Percentiles rank a stretch among this genome's conserved stretches.
These are phyloP conservation scores for Bruguiera hainesii DNA, from an alignment of 441 rosid genomes.

Conservation along the genomic window DNA sequence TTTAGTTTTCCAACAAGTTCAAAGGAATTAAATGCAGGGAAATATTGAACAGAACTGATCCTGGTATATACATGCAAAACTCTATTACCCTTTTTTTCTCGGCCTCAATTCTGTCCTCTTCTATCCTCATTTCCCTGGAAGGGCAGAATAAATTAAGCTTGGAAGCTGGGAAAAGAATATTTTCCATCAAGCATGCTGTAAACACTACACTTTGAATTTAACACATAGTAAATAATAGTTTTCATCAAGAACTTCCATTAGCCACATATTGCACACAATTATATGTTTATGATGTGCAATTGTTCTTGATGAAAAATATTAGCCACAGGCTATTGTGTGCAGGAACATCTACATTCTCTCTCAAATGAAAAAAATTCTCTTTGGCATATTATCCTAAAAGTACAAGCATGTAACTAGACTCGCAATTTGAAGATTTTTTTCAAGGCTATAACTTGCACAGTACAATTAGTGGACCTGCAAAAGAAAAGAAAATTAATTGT, in stretches of 20 bases:
- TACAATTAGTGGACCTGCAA: too few relatives aligned
- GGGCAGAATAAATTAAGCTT: neutral
- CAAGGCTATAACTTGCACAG: neutral
- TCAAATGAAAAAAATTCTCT: neutral
- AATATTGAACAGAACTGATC: neutral
- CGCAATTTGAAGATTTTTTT: neutral
- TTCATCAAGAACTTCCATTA: conserved; percentile 1
- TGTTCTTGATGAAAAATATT: neutral
- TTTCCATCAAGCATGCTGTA: too few relatives aligned
- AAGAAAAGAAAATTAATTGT: too few relatives aligned
- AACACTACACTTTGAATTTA: too few relatives aligned
- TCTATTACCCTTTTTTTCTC: conserved; percentile 81
- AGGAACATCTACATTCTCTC: neutral
- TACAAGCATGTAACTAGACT: neutral
- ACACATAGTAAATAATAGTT: neutral
- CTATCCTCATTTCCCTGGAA: conserved; percentile 72
- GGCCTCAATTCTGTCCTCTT: conserved; percentile 83
- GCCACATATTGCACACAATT: neutral
- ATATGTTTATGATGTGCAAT: neutral
- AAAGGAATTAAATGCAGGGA: neutral
- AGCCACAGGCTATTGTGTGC: neutral
- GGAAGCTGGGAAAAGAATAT: neutral
- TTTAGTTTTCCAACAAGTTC: conserved; percentile 6
- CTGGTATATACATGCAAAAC: conserved; percentile 7
- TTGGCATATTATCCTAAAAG: neutral